Base-by-base conservation (phyloP, 192 early-diverging fungal species). In the Gonapodya prolifera region DNA sequence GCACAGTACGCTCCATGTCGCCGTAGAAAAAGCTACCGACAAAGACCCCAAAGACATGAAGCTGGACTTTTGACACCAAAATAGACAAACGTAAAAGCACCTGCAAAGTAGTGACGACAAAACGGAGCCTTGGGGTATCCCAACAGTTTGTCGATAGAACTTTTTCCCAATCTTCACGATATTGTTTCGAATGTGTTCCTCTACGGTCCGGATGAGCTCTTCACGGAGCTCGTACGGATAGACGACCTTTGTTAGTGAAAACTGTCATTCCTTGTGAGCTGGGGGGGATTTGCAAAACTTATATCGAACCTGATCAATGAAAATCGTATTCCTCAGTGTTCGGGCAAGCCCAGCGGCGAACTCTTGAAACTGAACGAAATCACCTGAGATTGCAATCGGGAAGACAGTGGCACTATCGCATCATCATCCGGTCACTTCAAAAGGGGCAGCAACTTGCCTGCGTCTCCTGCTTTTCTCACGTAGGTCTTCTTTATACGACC, bases 51-150 rank as follows among this genome's bases (percentile, higher is more conserved):
- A 75, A 28, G 2, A 8, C 2, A 32, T 29, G 32, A 2, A 16
- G 1, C 2, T 79, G 28, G 33, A 35, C n/a, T n/a, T 79, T 34
- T 80, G 17, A 18, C 28, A 30, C 31, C 79, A 29, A 80, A n/a
- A 70, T 33, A 18, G 35, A 36, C 18, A 33, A 77, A 35, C 32
- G 1, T 69, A 31, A 70, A 73, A 32, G 2, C 34, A 92, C 91
- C 86, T 94, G 92, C 96, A 98, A 73, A 98, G 87, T 1, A 95
- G 70, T 34, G 91, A 86, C 0, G 96, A 98, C 29, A 98, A 80
- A 30, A 91, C 82, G 1, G 95, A 96, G 0, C 96, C 96, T 80
- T 98, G 96, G 0, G 96, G 96, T 34, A 98, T 95, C 1, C 96
- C 96, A 0, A 84, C 80, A 0, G 83, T 80, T 78, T 96, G 95